These are phyloP conservation scores for Phytophthora hybrid DNA, from an alignment of 352 stramenopile genomes.

Conservation along the genomic window DNA sequence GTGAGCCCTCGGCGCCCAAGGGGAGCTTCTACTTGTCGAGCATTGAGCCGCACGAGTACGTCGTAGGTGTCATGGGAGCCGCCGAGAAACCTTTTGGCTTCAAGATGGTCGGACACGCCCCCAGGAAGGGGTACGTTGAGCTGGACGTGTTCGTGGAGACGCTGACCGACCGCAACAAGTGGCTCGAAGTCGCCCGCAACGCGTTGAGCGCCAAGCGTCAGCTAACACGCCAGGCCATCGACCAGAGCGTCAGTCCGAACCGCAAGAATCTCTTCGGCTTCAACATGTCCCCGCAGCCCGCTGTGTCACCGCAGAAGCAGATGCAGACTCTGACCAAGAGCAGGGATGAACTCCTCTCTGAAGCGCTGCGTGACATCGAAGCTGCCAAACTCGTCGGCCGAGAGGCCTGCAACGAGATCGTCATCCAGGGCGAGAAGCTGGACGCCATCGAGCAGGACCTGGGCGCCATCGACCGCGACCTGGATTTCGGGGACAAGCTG, in stretches of 20 bases:
- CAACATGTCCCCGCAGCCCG: conserved; percentile 31
- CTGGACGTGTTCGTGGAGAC: conserved; percentile 83
- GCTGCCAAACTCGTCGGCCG: conserved; percentile 73
- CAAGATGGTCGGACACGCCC: conserved; percentile 86
- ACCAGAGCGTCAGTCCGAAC: conserved; percentile 43
- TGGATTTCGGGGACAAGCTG: conserved; percentile 82
- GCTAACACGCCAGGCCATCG: conserved; percentile 45
- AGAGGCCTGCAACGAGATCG: conserved; percentile 79
- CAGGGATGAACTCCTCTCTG: conserved; percentile 74
- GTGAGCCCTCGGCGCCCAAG: conserved; percentile 45
- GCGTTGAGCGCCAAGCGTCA: conserved; percentile 66
- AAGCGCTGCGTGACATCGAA: conserved; percentile 79
- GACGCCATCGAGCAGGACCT: conserved; percentile 74
- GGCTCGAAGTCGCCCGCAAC: conserved; percentile 84
- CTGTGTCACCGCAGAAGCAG: conserved; percentile 65
- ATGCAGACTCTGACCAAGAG: conserved; percentile 67
- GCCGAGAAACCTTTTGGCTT: conserved; percentile 85
- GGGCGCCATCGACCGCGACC: conserved; percentile 60
- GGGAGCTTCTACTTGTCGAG: conserved; percentile 82
- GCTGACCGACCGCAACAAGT: conserved; percentile 71
- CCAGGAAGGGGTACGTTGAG: conserved; percentile 79
- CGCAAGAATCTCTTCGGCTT: conserved; percentile 73
- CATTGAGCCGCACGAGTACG: conserved; percentile 84
- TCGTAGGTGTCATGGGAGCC: conserved; percentile 67
- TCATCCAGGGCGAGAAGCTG: conserved; percentile 78